Percentiles rank a stretch among this genome's conserved stretches.
Evolutionary conservation across 192 early-diverging fungal genomes (phyloP).

Genomic region (Borealophlyctis nickersoniae): DNA sequence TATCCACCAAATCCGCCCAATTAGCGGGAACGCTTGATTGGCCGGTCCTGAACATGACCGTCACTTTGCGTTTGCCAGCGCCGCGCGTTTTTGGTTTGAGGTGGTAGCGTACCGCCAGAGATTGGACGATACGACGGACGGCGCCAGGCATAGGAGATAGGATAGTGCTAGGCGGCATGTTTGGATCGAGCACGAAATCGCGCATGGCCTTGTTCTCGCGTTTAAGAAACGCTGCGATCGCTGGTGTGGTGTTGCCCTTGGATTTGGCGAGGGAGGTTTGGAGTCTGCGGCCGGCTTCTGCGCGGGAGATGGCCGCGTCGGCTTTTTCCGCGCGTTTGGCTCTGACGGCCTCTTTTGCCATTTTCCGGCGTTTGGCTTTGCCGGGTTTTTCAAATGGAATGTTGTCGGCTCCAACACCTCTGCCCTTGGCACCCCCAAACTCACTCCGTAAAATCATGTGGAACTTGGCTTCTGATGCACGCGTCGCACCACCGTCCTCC

Average conservation of each 20-base stretch:
- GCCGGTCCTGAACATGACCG: constrained; percentile 22
- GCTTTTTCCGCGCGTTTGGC: background rate
- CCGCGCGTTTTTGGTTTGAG: constrained; percentile 21
- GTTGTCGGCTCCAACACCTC: background rate
- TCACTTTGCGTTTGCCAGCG: constrained; percentile 11
- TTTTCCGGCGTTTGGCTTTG: constrained; percentile 8
- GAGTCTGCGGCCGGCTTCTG: background rate
- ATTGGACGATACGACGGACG: constrained; percentile 20
- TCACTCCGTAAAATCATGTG: constrained; percentile 9
- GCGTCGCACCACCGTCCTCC: constrained; percentile 3
- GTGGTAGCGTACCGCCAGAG: constrained; percentile 17
- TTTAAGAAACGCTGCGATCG: constrained; percentile 17
- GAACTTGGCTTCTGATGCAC: background rate
- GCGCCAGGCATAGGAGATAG: constrained; percentile 32
- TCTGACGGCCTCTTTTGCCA: constrained; percentile 11
- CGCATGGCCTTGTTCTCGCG: constrained; percentile 22
- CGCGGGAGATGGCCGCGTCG: too few species aligned
- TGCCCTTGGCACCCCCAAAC: constrained; percentile 7
- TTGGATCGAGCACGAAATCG: constrained; percentile 10
- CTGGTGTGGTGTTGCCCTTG: constrained; percentile 7
- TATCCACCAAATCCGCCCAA: constrained; percentile 24
- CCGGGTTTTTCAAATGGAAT: constrained; percentile 2
- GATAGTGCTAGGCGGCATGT: too few species aligned
- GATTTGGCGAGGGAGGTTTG: constrained; percentile 1
- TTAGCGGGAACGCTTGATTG: constrained; percentile 24